Evolutionary conservation across 371 early-diverging fungal genomes (phyloP).

Genomic region (Circinella umbellata): DNA sequence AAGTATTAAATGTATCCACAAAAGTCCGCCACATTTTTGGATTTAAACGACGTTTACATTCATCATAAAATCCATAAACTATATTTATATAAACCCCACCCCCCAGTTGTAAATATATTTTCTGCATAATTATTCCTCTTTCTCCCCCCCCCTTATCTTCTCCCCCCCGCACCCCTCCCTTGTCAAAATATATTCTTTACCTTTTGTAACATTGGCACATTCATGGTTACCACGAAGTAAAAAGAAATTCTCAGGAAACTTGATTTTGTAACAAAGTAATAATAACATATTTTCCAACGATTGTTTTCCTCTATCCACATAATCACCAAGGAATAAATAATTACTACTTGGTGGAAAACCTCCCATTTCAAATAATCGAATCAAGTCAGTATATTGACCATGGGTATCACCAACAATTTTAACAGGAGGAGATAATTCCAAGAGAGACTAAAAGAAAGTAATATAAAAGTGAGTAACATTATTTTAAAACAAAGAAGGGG

Average conservation of each 20-base stretch:
- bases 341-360: constrained; percentile 91
- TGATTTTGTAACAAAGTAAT: constrained; percentile 97
- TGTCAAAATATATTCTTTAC: constrained; percentile 27
- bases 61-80: constrained; percentile 99
- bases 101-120: too few relatives aligned
- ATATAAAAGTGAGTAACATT: not conserved
- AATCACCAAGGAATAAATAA: constrained; percentile 98
- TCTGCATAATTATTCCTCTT: not conserved
- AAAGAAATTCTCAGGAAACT: constrained; percentile 97
- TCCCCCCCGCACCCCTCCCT: not conserved
- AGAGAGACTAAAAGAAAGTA: constrained; percentile 59
- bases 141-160: not conserved
- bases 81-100: constrained; percentile 26
- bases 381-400: constrained; percentile 92
- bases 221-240: constrained; percentile 99
- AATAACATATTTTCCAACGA: constrained; percentile 95
- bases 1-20: constrained; percentile 97
- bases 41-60: constrained; percentile 96
- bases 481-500: not conserved
- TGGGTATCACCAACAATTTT: constrained; percentile 98
- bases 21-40: constrained; percentile 98
- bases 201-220: constrained; percentile 95
- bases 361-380: constrained; percentile 91
- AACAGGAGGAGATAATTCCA: constrained; percentile 97
- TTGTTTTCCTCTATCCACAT: constrained; percentile 98